Conservation (phyloP, 1,284 basidiomycete genomes). For the Ustilago crameri region DNA sequence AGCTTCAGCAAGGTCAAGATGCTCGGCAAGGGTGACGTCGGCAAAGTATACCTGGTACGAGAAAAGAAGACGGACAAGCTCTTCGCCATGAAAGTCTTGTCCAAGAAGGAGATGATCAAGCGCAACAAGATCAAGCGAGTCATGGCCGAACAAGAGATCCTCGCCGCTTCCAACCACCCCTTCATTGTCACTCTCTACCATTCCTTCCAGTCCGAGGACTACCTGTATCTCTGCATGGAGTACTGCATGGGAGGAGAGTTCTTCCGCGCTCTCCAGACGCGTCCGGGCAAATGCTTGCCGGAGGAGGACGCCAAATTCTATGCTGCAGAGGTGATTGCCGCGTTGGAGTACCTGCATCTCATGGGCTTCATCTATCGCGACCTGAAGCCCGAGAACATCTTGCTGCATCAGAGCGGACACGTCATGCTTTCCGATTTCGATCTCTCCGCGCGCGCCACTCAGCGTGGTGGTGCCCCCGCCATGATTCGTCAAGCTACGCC, state of each 20-base stretch:
- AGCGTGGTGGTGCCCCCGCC: slow-evolving; percentile 81
- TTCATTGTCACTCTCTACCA: slow-evolving; percentile 68
- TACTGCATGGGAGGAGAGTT: slow-evolving; percentile 99
- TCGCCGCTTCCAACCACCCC: slow-evolving; percentile 65
- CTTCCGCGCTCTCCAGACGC: slow-evolving; percentile 83
- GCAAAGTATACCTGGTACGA: slow-evolving; percentile 66
- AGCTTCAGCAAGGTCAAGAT: slow-evolving; percentile 67
- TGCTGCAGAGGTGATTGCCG: slow-evolving; percentile 95
- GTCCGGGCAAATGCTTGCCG: slow-evolving; percentile 92
- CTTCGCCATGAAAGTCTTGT: slow-evolving; percentile 68
- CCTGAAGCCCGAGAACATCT: slow-evolving; percentile 97
- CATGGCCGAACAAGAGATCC: slow-evolving; percentile 66
- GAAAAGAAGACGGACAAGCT: slow-evolving; percentile 62
- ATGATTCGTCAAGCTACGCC: slow-evolving; percentile 86
- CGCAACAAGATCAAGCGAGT: slow-evolving; percentile 68
- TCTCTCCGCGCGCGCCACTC: slow-evolving; percentile 90
- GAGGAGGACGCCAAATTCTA: slow-evolving; percentile 97
- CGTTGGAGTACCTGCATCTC: slow-evolving; percentile 96
- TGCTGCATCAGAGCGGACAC: slow-evolving; percentile 95
- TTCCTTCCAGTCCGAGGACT: slow-evolving; percentile 67
- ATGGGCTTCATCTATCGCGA: slow-evolving; percentile 90
- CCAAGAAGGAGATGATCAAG: slow-evolving; percentile 68
- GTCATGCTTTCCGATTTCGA: slow-evolving; percentile 99
- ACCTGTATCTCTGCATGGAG: slow-evolving; percentile 68
- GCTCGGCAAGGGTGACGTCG: slow-evolving; percentile 68